Percentiles rank a stretch among this genome's conserved stretches.
Evolutionary conservation across 768 basidiomycete genomes (phyloP).

Genomic region (Serendipita sp.): DNA sequence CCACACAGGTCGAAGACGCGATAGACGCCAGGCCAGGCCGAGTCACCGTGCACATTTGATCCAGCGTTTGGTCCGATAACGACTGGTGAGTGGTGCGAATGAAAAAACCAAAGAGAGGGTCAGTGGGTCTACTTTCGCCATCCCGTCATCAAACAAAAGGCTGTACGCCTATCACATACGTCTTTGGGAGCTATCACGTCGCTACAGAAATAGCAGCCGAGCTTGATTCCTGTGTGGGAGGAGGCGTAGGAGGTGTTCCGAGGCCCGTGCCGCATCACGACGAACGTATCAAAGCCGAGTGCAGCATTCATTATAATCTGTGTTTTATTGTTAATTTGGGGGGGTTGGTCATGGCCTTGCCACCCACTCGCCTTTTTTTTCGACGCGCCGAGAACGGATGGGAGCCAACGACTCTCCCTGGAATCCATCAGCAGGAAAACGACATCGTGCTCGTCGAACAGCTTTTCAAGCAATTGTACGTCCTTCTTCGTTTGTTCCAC

Average conservation of each 20-base stretch:
- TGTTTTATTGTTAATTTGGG: background rate
- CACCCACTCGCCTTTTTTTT: slow-evolving; percentile 56
- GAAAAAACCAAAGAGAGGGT: background rate
- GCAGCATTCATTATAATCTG: slow-evolving; percentile 91
- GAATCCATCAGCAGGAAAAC: slow-evolving; percentile 96
- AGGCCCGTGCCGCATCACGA: slow-evolving; percentile 92
- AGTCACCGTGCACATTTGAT: slow-evolving; percentile 99
- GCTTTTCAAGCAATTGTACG: slow-evolving; percentile 52
- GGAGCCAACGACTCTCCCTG: slow-evolving; percentile 93
- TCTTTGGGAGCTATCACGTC: slow-evolving; percentile 95
- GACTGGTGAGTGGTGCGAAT: slow-evolving; percentile 24
- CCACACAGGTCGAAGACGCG: slow-evolving; percentile 83
- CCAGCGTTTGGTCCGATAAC: slow-evolving; percentile 78
- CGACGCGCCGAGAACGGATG: slow-evolving; percentile 70
- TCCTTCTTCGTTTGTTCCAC: slow-evolving; percentile 47
- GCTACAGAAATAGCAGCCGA: slow-evolving; percentile 98
- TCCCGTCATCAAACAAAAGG: background rate
- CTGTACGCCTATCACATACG: no score
- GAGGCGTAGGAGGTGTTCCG: slow-evolving; percentile 25
- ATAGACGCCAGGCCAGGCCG: slow-evolving; percentile 88
- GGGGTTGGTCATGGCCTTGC: no score
- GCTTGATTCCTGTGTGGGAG: slow-evolving; percentile 21
- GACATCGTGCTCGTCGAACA: slow-evolving; percentile 77
- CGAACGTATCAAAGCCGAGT: slow-evolving; percentile 86
- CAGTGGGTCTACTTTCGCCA: no score